Base-by-base conservation (phyloP, 139 green algal species). In the Dunaliella primolecta region DNA sequence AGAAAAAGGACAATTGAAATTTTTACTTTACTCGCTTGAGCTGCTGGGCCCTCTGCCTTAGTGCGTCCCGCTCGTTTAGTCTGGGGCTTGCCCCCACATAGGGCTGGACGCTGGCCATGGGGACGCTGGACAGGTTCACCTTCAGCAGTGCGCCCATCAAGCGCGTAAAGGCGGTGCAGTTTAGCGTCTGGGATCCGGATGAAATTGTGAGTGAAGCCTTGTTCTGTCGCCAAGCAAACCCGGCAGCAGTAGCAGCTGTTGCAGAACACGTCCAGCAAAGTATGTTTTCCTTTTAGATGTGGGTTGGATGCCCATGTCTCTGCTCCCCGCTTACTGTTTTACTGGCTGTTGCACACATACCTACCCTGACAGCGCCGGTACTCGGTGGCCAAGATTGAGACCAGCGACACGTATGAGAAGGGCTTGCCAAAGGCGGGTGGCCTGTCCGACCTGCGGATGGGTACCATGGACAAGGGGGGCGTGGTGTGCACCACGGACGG, bases 101-200 rank as follows among this genome's bases (percentile, higher is more conserved):
- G 20, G 56, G 20, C 56, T 23, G 56, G 56, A 72, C 20, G 56
- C 56, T 72, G 56, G 20, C n/a, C 78, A 88, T 78, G 81, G 34
- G 37, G 36, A 83, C 64, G 33, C 71, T 93, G 37, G 94, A 97
- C 77, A 81, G 93, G 35, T 98, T 98, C 84, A 87, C 91, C 24
- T 93, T 92, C 87, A 94, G 88, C 21, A 89, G 81, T 64, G 94
- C 93, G 27, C 90, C 93, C 33, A 86, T 98, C 38, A 94, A 94
- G 86, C 93, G 93, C 46, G 94, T 99, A 11, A 95, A 96, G 84
- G 84, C 86, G 3, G 88, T 99, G 33, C 97, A 99, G 92, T 98
- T 99, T 87, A 94, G 95, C 80, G 88, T 99, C 1, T 92, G 98
- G 83, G 94, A 97, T 78, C 97, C 97, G 24, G 97, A 99, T 85